phyloP scores from a whole-genome alignment of 2,329 filamentous ascomycete genomes.

The Colletotrichum destructivum region DNA sequence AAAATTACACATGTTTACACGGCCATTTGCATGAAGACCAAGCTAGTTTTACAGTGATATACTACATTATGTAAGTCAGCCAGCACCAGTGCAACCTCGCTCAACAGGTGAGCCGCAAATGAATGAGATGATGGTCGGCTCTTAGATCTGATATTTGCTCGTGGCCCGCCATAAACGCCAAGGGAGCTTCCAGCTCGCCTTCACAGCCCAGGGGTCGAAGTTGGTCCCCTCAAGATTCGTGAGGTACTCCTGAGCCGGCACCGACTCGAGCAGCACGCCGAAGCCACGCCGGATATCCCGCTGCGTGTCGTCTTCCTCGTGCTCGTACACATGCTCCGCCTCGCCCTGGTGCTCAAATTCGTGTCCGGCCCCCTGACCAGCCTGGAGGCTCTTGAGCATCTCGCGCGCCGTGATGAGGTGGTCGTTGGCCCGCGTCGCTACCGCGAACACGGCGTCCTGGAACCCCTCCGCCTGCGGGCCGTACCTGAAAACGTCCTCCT shows the following conservation, averaged over 20 bases:
- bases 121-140: neutral
- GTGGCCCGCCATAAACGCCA: slow-evolving; percentile 77
- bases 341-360: slow-evolving; percentile 91
- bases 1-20: slow-evolving; percentile 2
- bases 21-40: neutral
- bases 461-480: slow-evolving; percentile 85
- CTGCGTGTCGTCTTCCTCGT: slow-evolving; percentile 54
- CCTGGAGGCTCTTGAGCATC: slow-evolving; percentile 86
- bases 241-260: slow-evolving; percentile 85
- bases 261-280: slow-evolving; percentile 83
- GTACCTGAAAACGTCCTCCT: slow-evolving; percentile 90
- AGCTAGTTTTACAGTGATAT: slow-evolving; percentile 22
- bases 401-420: slow-evolving; percentile 94
- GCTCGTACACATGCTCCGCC: slow-evolving; percentile 72
- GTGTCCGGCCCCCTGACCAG: slow-evolving; percentile 82
- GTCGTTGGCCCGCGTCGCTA: slow-evolving; percentile 95
- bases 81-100: neutral
- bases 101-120: neutral
- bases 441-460: slow-evolving; percentile 90
- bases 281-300: slow-evolving; percentile 74
- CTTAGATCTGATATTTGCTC: slow-evolving; percentile 64
- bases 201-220: slow-evolving; percentile 85
- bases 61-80: slow-evolving; percentile 9
- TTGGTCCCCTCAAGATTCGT: slow-evolving; percentile 82
- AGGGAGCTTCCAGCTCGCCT: slow-evolving; percentile 84